phyloP scores from a whole-genome alignment of 768 basidiomycete genomes.

The Lactifluus rugatus region DNA sequence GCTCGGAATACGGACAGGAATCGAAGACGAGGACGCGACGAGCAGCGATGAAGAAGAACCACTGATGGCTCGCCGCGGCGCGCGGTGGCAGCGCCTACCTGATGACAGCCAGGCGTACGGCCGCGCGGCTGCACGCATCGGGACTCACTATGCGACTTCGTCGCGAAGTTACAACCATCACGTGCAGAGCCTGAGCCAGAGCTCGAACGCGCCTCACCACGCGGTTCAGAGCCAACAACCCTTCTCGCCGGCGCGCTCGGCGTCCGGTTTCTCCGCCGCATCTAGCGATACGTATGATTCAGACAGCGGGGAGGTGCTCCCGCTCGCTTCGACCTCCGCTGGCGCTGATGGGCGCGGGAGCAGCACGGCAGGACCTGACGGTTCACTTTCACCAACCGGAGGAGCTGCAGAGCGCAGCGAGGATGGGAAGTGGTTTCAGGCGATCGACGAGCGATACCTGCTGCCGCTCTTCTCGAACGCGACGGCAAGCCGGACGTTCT shows the following conservation, averaged over 20 bases:
- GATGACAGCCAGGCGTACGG: constrained; percentile 24
- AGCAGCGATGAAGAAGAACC: constrained; percentile 36
- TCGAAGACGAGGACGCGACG: constrained; percentile 81
- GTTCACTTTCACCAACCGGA: neutral
- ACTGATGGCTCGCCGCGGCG: neutral
- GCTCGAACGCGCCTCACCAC: neutral
- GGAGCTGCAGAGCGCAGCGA: constrained; percentile 29
- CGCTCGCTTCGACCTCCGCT: constrained; percentile 49
- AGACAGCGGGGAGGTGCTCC: constrained; percentile 65
- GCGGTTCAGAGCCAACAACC: neutral
- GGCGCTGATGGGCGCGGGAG: neutral
- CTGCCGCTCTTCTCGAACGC: constrained; percentile 89
- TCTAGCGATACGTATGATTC: constrained; percentile 75
- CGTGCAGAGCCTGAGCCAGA: constrained; percentile 14
- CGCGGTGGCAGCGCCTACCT: constrained; percentile 17
- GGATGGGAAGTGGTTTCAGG: constrained; percentile 94
- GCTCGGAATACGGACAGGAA: constrained; percentile 89
- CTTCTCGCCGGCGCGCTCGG: constrained; percentile 18
- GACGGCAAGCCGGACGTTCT: constrained; percentile 78
- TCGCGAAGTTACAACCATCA: constrained; percentile 56
- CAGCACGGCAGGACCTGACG: neutral
- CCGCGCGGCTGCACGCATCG: constrained; percentile 35
- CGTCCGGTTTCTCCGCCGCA: constrained; percentile 51
- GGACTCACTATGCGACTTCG: constrained; percentile 40
- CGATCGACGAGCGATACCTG: constrained; percentile 88